phyloP scores from a whole-genome alignment of 768 basidiomycete genomes.

The Pseudohyphozyma bogoriensis region DNA sequence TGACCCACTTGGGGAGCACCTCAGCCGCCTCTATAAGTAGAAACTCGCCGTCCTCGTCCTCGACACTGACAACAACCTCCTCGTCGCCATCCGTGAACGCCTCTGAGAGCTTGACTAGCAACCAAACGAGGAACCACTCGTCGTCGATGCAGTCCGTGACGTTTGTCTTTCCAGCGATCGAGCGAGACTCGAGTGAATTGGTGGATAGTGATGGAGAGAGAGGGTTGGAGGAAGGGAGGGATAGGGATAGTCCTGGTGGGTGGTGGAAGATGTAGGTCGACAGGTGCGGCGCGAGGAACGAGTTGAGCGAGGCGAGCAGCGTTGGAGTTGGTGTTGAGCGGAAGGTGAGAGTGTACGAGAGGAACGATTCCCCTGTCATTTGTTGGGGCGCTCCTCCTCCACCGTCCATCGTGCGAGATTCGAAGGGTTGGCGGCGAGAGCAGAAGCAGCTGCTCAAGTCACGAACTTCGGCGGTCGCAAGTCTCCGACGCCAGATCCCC shows the following conservation, averaged over 20 bases:
- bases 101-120: constrained; percentile 62
- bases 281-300: too few relatives aligned
- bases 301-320: not conserved
- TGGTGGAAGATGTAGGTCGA: too few relatives aligned
- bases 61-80: constrained; percentile 51
- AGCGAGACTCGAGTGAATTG: not conserved
- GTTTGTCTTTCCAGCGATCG: constrained; percentile 69
- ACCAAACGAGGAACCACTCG: constrained; percentile 91
- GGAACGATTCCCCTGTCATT: not conserved
- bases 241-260: too few relatives aligned
- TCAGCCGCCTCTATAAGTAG: constrained; percentile 93
- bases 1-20: constrained; percentile 76
- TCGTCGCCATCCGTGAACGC: too few relatives aligned
- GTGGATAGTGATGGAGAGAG: not conserved
- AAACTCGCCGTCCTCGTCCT: constrained; percentile 81
- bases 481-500: too few relatives aligned
- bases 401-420: too few relatives aligned
- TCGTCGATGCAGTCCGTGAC: constrained; percentile 97
- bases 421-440: too few relatives aligned
- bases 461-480: too few relatives aligned
- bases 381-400: too few relatives aligned
- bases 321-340: not conserved
- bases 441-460: too few relatives aligned
- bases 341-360: not conserved
- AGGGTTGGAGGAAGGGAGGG: not conserved